Percentiles rank a stretch among this genome's conserved stretches.
Evolutionary conservation across 257 asterid genomes (phyloP).

Genomic region (Ocimum tenuiflorum): DNA sequence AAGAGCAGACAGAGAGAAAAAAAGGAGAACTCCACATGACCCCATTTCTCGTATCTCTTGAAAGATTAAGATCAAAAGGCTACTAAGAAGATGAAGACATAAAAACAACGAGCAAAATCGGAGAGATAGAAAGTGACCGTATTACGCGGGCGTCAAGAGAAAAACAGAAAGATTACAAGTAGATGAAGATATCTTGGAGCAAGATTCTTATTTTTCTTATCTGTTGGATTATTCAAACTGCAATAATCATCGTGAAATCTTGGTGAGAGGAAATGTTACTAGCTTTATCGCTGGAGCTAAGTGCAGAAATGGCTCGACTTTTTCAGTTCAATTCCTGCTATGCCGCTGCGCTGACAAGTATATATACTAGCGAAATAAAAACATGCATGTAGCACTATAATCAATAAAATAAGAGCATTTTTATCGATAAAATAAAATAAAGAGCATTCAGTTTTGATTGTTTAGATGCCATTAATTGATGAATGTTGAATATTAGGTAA

Average conservation of each 20-base stretch:
- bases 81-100: constrained; percentile 32
- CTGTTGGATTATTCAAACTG: not conserved
- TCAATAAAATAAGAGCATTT: too few species aligned
- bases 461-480: too few species aligned
- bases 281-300: constrained; percentile 24
- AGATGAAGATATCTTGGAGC: constrained; percentile 2
- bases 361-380: not conserved
- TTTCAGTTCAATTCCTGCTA: not conserved
- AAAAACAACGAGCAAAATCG: constrained; percentile 18
- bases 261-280: constrained; percentile 18
- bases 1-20: constrained; percentile 25
- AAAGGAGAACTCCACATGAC: constrained; percentile 18
- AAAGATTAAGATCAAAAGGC: constrained; percentile 8
- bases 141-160: not conserved
- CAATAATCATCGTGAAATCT: constrained; percentile 3
- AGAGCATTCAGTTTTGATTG: too few species aligned
- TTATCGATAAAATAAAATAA: too few species aligned
- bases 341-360: not conserved
- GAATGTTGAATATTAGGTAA: not conserved
- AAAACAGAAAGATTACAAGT: constrained; percentile 4
- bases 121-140: constrained; percentile 17
- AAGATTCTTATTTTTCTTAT: constrained; percentile 6
- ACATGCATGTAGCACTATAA: too few species aligned
- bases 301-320: constrained; percentile 7
- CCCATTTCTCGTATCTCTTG: constrained; percentile 43